phyloP scores from a whole-genome alignment of 768 basidiomycete species.

The Sarcomyxa edulis region DNA sequence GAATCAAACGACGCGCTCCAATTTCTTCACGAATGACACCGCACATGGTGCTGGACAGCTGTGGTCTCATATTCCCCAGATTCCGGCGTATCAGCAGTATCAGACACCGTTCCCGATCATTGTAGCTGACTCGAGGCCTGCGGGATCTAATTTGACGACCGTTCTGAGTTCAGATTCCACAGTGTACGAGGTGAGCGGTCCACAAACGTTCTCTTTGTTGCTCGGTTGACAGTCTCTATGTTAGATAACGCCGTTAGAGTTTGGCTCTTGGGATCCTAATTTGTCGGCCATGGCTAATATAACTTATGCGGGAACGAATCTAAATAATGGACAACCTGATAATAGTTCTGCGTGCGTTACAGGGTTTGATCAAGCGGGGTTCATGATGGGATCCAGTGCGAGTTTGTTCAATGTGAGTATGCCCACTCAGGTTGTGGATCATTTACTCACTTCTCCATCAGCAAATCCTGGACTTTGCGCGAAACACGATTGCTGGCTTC shows the following conservation, averaged over 20 bases:
- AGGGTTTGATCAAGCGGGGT: conserved; percentile 71
- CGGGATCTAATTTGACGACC: conserved; percentile 36
- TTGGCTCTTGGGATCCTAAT: conserved; percentile 70
- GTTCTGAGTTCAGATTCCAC: conserved; percentile 32
- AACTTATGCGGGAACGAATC: conserved; percentile 57
- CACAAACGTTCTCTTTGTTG: neutral
- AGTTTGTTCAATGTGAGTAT: conserved; percentile 58
- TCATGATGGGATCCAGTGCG: conserved; percentile 72
- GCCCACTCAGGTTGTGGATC: too few relatives aligned
- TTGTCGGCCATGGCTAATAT: conserved; percentile 65
- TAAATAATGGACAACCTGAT: conserved; percentile 50
- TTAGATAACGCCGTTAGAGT: conserved; percentile 57
- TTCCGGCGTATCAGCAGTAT: conserved; percentile 44
- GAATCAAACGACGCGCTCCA: conserved; percentile 51
- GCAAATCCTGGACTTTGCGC: conserved; percentile 46
- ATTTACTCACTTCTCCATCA: too few relatives aligned
- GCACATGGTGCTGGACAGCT: conserved; percentile 69
- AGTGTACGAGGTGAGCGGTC: conserved; percentile 51
- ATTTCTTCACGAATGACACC: conserved; percentile 56
- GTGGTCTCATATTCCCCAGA: conserved; percentile 52
- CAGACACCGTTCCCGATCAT: conserved; percentile 65
- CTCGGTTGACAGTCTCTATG: neutral
- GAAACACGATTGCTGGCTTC: conserved; percentile 36
- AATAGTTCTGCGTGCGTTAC: conserved; percentile 59
- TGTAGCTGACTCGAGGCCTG: conserved; percentile 48